Conservation (phyloP, 371 early-diverging fungal genomes). For the Polyrhizophydium stewartii region DNA sequence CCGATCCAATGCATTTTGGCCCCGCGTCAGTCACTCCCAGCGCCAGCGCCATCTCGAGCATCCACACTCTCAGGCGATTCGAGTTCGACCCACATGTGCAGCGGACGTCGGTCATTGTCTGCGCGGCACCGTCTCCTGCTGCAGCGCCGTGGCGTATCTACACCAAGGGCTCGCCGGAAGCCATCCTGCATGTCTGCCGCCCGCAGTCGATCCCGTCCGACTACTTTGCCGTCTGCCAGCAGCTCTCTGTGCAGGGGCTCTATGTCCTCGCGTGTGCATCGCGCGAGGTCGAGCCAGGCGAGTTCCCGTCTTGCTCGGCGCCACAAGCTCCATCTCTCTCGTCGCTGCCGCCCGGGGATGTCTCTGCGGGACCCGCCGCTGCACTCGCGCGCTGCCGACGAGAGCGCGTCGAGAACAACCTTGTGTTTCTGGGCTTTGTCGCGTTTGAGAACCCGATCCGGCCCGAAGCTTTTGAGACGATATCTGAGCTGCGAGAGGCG, state of each 20-base stretch:
- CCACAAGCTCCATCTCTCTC: slow-evolving; percentile 49
- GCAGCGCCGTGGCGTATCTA: neutral
- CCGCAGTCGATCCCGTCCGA: slow-evolving; percentile 57
- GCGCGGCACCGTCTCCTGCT: neutral
- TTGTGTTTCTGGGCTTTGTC: slow-evolving; percentile 60
- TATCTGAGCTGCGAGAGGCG: slow-evolving; percentile 65
- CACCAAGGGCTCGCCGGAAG: slow-evolving; percentile 66
- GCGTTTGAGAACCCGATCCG: slow-evolving; percentile 82
- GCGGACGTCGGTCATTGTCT: neutral
- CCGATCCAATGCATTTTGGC: neutral
- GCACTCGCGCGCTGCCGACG: slow-evolving; percentile 38
- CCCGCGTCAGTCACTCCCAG: slow-evolving; percentile 5
- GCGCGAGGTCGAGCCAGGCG: neutral
- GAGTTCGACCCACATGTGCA: slow-evolving; percentile 58
- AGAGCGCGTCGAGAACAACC: slow-evolving; percentile 59
- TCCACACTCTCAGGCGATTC: slow-evolving; percentile 58
- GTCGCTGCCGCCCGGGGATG: neutral
- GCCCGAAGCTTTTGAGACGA: slow-evolving; percentile 59
- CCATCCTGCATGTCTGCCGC: slow-evolving; percentile 47
- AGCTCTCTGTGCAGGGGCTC: slow-evolving; percentile 63
- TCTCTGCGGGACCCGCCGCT: slow-evolving; percentile 8
- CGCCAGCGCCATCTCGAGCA: neutral
- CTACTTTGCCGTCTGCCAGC: slow-evolving; percentile 51
- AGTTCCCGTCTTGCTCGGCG: too few relatives aligned
- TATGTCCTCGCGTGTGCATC: slow-evolving; percentile 71